phyloP scores from a whole-genome alignment of 345 rosid genomes.

The Litchi chinensis region DNA sequence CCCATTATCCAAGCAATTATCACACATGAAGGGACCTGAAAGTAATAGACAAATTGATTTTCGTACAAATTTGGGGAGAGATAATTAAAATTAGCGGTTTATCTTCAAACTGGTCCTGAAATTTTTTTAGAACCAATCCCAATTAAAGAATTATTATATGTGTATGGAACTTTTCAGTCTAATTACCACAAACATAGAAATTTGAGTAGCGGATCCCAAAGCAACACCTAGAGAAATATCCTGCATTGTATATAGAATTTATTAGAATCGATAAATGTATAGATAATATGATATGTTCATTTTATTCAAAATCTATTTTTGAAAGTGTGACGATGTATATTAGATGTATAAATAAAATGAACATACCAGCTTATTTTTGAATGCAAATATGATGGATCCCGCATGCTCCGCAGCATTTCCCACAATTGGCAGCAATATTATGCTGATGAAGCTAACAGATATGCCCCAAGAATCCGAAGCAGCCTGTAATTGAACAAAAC shows the following conservation, averaged over 20 bases:
- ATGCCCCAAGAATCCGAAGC: constrained; percentile 93
- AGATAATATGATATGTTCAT: too few species aligned
- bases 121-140: too few species aligned
- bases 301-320: too few species aligned
- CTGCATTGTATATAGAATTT: constrained; percentile 33
- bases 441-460: constrained; percentile 82
- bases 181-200: constrained; percentile 88
- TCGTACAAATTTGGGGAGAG: not conserved
- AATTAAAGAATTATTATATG: too few species aligned
- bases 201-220: constrained; percentile 91
- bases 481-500: constrained; percentile 43
- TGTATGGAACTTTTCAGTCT: not conserved
- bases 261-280: too few species aligned
- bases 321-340: too few species aligned
- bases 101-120: too few species aligned
- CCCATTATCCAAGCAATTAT: constrained; percentile 80
- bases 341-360: not conserved
- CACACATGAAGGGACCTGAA: constrained; percentile 83
- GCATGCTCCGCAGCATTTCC: constrained; percentile 99
- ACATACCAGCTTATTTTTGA: constrained; percentile 86
- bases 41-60: not conserved
- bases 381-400: constrained; percentile 86
- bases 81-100: not conserved
- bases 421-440: constrained; percentile 82
- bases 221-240: constrained; percentile 90